A percentile compares a stretch with the other conserved stretches of the same genome.
phyloP scores from a whole-genome alignment of 306 rosid species.

The Hippophae rhamnoides region DNA sequence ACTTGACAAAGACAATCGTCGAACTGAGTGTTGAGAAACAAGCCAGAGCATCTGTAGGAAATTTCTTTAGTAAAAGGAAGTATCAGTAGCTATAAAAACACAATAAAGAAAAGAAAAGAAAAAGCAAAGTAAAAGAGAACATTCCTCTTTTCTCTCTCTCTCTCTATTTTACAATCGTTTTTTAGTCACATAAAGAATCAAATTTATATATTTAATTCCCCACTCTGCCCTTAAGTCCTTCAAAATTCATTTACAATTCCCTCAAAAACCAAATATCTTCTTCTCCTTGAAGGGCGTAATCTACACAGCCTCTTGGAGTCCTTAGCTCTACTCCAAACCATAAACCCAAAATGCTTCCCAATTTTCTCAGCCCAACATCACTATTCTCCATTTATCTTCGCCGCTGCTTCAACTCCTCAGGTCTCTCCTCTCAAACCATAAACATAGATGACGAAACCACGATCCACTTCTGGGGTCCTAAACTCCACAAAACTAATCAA shows the following conservation, averaged over 20 bases:
- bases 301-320: background rate
- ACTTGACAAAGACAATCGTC: too few species aligned
- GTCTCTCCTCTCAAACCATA: conserved; percentile 41
- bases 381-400: conserved; percentile 51
- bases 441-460: conserved; percentile 46
- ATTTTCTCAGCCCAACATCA: conserved; percentile 45
- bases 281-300: background rate
- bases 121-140: too few species aligned
- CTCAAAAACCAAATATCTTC: background rate
- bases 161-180: too few species aligned
- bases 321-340: background rate
- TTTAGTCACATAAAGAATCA: too few species aligned
- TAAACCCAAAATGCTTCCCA: conserved; percentile 35
- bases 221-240: background rate
- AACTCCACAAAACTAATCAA: background rate
- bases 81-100: too few species aligned
- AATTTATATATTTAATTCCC: background rate
- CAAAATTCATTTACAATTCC: background rate
- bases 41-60: too few species aligned
- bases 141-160: too few species aligned
- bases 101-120: too few species aligned
- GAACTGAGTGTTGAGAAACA: too few species aligned
- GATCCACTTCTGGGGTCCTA: conserved; percentile 66
- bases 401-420: conserved; percentile 56
- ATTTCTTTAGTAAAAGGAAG: too few species aligned